phyloP scores from a whole-genome alignment of 2,329 filamentous ascomycete genomes.

The Trichoderma lentiforme region DNA sequence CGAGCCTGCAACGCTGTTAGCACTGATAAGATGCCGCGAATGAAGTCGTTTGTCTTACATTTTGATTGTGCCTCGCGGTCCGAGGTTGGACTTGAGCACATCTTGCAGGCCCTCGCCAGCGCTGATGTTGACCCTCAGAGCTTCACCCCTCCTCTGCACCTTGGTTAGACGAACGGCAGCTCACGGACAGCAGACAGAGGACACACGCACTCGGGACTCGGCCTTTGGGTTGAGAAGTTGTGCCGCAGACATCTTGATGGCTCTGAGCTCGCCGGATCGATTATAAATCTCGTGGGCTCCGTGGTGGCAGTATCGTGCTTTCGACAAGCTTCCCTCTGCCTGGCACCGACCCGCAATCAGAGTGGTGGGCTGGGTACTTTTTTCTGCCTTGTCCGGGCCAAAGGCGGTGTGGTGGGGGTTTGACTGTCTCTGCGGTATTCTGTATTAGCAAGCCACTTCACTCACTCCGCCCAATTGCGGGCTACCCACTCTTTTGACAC shows the following conservation, averaged over 20 bases:
- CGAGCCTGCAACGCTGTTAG: conserved; percentile 47
- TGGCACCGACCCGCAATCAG: conserved; percentile 18
- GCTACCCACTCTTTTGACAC: background rate
- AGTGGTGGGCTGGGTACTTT: conserved; percentile 22
- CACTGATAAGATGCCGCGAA: background rate
- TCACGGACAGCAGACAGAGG: background rate
- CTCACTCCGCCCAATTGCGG: background rate
- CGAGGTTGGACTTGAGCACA: conserved; percentile 95
- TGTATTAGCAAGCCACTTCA: background rate
- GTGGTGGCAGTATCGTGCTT: conserved; percentile 24
- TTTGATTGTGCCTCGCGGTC: conserved; percentile 91
- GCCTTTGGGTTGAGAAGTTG: conserved; percentile 99
- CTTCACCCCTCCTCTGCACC: conserved; percentile 85
- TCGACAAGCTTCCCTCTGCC: conserved; percentile 21
- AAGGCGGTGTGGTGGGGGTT: conserved; percentile 31
- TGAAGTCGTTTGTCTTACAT: conserved; percentile 57
- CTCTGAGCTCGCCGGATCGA: conserved; percentile 6
- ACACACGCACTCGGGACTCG: conserved; percentile 78
- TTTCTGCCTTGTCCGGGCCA: conserved; percentile 20
- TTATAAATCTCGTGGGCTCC: conserved; percentile 12
- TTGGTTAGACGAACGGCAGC: conserved; percentile 14
- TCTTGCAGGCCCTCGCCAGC: conserved; percentile 89
- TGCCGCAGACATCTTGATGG: conserved; percentile 78
- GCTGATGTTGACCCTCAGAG: conserved; percentile 92
- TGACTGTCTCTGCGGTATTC: background rate